These are phyloP conservation scores for Eucalyptus erythrocorys DNA, from an alignment of 345 rosid species.

Conservation along the genomic window DNA sequence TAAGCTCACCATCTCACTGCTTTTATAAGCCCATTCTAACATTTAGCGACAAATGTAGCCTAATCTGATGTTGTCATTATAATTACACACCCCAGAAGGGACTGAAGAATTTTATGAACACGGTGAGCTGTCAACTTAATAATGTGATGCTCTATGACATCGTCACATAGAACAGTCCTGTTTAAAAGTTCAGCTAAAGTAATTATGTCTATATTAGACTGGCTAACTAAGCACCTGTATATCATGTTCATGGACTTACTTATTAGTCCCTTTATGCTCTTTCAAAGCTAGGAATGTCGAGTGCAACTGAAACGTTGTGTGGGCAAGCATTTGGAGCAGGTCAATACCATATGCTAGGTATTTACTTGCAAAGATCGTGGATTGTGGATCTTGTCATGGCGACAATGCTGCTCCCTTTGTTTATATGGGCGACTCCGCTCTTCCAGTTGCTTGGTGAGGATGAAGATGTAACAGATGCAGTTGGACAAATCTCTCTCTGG, in stretches of 20 bases:
- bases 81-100: not conserved
- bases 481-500: not conserved
- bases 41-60: not conserved
- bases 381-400: not conserved
- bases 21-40: not conserved
- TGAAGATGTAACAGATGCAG: not conserved
- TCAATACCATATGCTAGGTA: constrained; percentile 17
- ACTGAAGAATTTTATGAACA: not conserved
- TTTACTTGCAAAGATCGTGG: constrained; percentile 20
- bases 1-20: not conserved
- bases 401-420: not conserved
- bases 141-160: not conserved
- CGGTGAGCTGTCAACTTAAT: not conserved
- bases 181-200: not conserved
- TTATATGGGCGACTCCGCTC: not conserved
- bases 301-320: constrained; percentile 28
- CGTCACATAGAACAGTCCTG: not conserved
- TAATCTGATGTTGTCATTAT: not conserved
- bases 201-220: not conserved
- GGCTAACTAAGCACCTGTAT: not conserved
- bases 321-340: constrained; percentile 28
- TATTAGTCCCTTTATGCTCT: not conserved
- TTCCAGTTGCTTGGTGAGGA: not conserved
- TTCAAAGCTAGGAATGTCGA: constrained; percentile 22
- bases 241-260: not conserved